Percentiles rank a stretch among this genome's conserved stretches.
Conservation (phyloP, 768 basidiomycete genomes). For the Coprinopsis marcescibilis region DNA sequence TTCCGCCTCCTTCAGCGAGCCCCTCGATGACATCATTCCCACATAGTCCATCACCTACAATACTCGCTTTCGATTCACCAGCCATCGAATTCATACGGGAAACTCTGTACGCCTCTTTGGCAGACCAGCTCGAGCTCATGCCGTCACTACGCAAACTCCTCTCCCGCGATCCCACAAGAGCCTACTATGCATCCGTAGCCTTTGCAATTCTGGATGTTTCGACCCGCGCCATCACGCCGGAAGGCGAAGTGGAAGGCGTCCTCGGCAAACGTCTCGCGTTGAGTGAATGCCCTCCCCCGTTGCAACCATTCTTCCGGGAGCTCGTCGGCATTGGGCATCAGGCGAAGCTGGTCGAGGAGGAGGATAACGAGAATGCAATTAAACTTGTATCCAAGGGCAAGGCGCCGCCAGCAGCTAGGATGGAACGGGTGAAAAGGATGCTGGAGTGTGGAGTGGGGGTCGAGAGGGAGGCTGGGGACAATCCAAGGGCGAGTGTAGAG, state of each 20-base stretch:
- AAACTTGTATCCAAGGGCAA: conserved; percentile 25
- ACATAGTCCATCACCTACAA: conserved; percentile 30
- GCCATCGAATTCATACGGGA: conserved; percentile 80
- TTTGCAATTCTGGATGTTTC: conserved; percentile 68
- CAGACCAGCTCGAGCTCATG: conserved; percentile 55
- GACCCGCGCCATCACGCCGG: conserved; percentile 39
- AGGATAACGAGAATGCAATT: conserved; percentile 53
- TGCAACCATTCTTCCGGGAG: conserved; percentile 69
- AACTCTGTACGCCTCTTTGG: conserved; percentile 79
- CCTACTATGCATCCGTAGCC: conserved; percentile 75
- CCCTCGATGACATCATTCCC: conserved; percentile 18
- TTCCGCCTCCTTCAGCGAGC: conserved; percentile 16
- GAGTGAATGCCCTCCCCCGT: conserved; percentile 51
- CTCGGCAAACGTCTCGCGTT: conserved; percentile 53
- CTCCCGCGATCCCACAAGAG: conserved; percentile 57
- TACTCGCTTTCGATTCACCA: conserved; percentile 45
- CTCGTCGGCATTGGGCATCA: conserved; percentile 48
- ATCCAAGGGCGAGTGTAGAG: conserved; percentile 49
- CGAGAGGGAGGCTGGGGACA: conserved; percentile 26
- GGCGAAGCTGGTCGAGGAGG: conserved; percentile 43
- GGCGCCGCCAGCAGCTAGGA: conserved; percentile 36
- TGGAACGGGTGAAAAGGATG: conserved; percentile 56
- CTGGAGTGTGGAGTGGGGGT: conserved; percentile 56
- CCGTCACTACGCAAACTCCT: conserved; percentile 52
- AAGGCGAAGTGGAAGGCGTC: conserved; percentile 51